Evolutionary conservation across 345 rosid genomes (phyloP), one percentile per base, ranked within the genome.

Genomic region (Eucalyptus fibrosa): DNA sequence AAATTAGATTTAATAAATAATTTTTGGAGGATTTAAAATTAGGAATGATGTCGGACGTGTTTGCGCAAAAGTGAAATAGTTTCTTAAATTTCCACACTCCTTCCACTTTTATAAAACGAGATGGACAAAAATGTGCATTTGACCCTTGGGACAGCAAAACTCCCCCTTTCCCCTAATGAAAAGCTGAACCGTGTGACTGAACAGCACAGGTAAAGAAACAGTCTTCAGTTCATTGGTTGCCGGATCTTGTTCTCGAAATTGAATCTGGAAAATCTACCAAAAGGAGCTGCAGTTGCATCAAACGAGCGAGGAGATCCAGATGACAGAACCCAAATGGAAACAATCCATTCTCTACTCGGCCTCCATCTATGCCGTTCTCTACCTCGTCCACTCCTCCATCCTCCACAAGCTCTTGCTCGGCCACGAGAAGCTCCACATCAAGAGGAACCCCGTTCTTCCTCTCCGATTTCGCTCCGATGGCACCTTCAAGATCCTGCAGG

Each of bases 401-500:
- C 89, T 92, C 1, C 89, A 80, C 86, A 94, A 93, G 28, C 88
- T 96, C 72, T 90, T 89, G 86, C 69, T 96, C 60, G 91, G 92
- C 86, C 89, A 87, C 89, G 92, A 92, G 89, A 86, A 88, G 45
- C 80, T 95, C 91, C 97, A 86, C 88, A 50, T 94, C 85, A 97
- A 95, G 92, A 91, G 90, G 44, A 90, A 93, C 88, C 90, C 97
- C 7, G 90, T 92, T 91, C 98, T 95, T 82, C 99, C 99, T 88
- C 95, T 96, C 67, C 94, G 96, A 15, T 97, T 97, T 91, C 96
- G 95, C 50, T 91, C 93, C 80, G 97, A 96, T 60, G 99, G 97
- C 87, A 94, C 97, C n/a, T 97, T 96, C 96, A 97, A 96, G 89
- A 97, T 96, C 96, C 97, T 96, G 65, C 98, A 97, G 99, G 98